These are phyloP conservation scores for Petasospora rhodanensis DNA, from an alignment of 1,139 yeast genomes.

Conservation along the genomic window DNA sequence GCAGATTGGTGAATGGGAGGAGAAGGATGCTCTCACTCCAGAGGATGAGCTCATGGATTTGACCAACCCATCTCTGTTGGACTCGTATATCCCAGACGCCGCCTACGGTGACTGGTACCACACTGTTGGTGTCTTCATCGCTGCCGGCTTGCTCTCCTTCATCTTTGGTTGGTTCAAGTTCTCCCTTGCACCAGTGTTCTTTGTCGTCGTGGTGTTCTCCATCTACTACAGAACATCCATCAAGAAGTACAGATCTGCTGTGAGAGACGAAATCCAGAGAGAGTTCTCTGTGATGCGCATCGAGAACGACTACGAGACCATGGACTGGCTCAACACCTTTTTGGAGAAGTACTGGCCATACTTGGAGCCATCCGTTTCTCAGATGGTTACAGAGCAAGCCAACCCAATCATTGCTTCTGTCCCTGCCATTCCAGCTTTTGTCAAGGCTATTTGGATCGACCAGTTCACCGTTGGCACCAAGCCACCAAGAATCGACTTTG, in stretches of 20 bases:
- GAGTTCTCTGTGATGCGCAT: slow-evolving; percentile 75
- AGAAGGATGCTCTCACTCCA: slow-evolving; percentile 54
- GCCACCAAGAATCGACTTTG: slow-evolving; percentile 88
- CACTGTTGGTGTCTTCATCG: slow-evolving; percentile 62
- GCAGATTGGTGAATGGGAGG: slow-evolving; percentile 86
- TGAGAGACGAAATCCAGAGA: slow-evolving; percentile 80
- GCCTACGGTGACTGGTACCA: slow-evolving; percentile 97
- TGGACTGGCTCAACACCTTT: slow-evolving; percentile 92
- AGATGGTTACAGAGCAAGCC: slow-evolving; percentile 77
- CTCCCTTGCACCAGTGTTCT: slow-evolving; percentile 75
- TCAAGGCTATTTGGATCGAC: slow-evolving; percentile 79
- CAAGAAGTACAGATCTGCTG: slow-evolving; percentile 66
- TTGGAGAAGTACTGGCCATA: slow-evolving; percentile 87
- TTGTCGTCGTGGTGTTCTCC: slow-evolving; percentile 56
- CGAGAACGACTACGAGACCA: slow-evolving; percentile 84
- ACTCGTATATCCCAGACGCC: slow-evolving; percentile 62
- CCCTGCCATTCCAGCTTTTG: slow-evolving; percentile 75
- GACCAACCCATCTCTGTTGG: slow-evolving; percentile 62
- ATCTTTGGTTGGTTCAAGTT: slow-evolving; percentile 72
- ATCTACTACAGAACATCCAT: slow-evolving; percentile 79
- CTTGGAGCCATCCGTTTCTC: slow-evolving; percentile 86
- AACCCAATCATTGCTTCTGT: slow-evolving; percentile 74
- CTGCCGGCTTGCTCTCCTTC: slow-evolving; percentile 72
- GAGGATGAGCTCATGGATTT: slow-evolving; percentile 72
- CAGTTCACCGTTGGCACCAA: slow-evolving; percentile 90